These are phyloP conservation scores for Solanum medicagineum DNA, from an alignment of 257 asterid genomes.

Conservation along the genomic window DNA sequence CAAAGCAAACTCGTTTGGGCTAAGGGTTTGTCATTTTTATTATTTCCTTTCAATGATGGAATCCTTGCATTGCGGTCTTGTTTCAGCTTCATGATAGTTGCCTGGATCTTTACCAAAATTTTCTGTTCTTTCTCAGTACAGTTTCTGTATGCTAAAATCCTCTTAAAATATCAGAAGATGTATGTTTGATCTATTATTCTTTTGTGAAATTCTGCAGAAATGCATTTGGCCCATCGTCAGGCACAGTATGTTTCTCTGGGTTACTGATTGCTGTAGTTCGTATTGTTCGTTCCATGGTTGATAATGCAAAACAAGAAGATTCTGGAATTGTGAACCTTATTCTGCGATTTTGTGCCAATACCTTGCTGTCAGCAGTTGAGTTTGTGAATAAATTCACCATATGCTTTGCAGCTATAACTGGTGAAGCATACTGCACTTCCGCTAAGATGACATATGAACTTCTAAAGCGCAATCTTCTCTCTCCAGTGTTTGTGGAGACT, in stretches of 20 bases:
- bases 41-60: not conserved
- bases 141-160: not conserved
- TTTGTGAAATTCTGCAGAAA: constrained; percentile 38
- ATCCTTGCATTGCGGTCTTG: not conserved
- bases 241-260: constrained; percentile 91
- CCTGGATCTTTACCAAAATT: not conserved
- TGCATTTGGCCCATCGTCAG: constrained; percentile 87
- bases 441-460: constrained; percentile 90
- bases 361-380: constrained; percentile 60
- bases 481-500: constrained; percentile 81
- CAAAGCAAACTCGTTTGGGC: not conserved
- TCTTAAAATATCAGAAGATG: not conserved
- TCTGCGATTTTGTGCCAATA: constrained; percentile 63
- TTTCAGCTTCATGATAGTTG: not conserved
- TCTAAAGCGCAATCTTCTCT: constrained; percentile 86
- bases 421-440: constrained; percentile 87
- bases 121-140: not conserved
- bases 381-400: constrained; percentile 90
- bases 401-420: constrained; percentile 88
- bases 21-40: not conserved
- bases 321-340: constrained; percentile 69
- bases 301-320: constrained; percentile 75
- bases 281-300: constrained; percentile 70
- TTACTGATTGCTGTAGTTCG: constrained; percentile 48
- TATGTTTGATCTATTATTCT: not conserved